phyloP scores from a whole-genome alignment of 1,284 basidiomycete species.

The Tilletia walkeri region DNA sequence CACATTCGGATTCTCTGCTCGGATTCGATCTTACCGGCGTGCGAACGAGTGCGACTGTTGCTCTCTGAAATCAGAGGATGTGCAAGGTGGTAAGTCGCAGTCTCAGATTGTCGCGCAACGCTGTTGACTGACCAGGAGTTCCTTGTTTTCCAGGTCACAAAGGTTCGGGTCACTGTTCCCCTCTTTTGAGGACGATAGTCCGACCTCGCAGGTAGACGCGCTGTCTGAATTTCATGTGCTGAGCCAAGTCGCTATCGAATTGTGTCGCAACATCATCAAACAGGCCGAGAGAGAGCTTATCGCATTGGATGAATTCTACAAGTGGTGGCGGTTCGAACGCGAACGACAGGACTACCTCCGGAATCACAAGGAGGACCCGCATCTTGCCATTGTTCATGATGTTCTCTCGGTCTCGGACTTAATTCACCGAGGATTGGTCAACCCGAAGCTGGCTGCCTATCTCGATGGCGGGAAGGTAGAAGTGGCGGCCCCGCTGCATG shows the following conservation, averaged over 20 bases:
- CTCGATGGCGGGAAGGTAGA: conserved; percentile 9
- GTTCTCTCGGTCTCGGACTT: conserved; percentile 28
- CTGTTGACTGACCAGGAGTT: no score
- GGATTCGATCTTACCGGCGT: conserved; percentile 13
- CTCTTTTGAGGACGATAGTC: no score
- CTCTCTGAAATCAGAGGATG: background rate
- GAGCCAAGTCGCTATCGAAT: background rate
- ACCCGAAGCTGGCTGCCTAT: conserved; percentile 18
- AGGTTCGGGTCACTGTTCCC: conserved; percentile 15
- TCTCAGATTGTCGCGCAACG: no score
- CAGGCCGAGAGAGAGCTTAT: background rate
- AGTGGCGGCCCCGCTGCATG: background rate
- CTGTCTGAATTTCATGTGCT: background rate
- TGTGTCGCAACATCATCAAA: background rate
- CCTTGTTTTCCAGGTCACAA: background rate
- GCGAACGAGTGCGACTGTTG: background rate
- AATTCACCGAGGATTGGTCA: conserved; percentile 33
- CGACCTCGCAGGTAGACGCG: no score
- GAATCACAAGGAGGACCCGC: conserved; percentile 36
- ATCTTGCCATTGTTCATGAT: conserved; percentile 32
- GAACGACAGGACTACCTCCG: conserved; percentile 38
- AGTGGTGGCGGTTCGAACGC: conserved; percentile 24
- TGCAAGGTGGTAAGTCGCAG: conserved; percentile 2
- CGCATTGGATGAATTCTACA: conserved; percentile 13
- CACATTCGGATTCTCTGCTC: background rate